phyloP scores from a whole-genome alignment of 805 yeast species.

The Candida dendrica region DNA sequence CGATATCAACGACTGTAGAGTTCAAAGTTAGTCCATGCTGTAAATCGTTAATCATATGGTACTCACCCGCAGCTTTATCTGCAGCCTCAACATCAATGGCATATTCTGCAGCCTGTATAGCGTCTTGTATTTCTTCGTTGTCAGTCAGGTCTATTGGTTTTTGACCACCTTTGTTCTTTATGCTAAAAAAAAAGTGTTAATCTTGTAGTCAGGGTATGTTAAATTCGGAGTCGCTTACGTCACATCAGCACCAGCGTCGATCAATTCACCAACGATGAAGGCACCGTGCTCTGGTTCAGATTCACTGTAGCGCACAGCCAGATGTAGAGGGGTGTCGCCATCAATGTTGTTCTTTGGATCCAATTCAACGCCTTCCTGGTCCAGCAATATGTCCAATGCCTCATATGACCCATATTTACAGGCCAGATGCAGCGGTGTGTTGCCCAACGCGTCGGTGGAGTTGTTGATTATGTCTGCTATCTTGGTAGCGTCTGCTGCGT shows the following conservation, averaged over 20 bases:
- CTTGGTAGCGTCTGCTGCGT: slow-evolving; percentile 21
- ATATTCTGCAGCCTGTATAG: slow-evolving; percentile 78
- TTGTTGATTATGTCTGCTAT: slow-evolving; percentile 53
- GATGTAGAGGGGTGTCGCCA: slow-evolving; percentile 86
- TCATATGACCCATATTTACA: slow-evolving; percentile 81
- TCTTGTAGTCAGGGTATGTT: not conserved
- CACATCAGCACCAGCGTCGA: slow-evolving; percentile 91
- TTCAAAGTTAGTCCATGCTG: slow-evolving; percentile 9
- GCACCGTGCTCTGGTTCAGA: slow-evolving; percentile 83
- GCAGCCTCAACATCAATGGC: slow-evolving; percentile 39
- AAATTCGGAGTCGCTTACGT: slow-evolving; percentile 15
- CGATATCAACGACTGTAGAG: slow-evolving; percentile 20
- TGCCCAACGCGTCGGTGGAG: slow-evolving; percentile 70
- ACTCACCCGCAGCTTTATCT: slow-evolving; percentile 28
- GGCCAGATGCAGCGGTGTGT: slow-evolving; percentile 76
- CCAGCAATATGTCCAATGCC: slow-evolving; percentile 72
- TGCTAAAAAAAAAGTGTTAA: slow-evolving; percentile 13
- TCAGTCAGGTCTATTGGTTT: slow-evolving; percentile 69
- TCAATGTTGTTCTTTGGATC: slow-evolving; percentile 68
- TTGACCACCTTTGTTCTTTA: slow-evolving; percentile 53
- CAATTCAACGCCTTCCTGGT: slow-evolving; percentile 84
- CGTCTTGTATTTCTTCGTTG: slow-evolving; percentile 47
- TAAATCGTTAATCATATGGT: slow-evolving; percentile 2
- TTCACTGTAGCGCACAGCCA: slow-evolving; percentile 68
- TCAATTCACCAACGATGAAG: slow-evolving; percentile 67